Percentiles rank a stretch among this genome's conserved stretches.
Evolutionary conservation across 148 eudicot species (phyloP).

Genomic region (Rhododendron mucronatum): DNA sequence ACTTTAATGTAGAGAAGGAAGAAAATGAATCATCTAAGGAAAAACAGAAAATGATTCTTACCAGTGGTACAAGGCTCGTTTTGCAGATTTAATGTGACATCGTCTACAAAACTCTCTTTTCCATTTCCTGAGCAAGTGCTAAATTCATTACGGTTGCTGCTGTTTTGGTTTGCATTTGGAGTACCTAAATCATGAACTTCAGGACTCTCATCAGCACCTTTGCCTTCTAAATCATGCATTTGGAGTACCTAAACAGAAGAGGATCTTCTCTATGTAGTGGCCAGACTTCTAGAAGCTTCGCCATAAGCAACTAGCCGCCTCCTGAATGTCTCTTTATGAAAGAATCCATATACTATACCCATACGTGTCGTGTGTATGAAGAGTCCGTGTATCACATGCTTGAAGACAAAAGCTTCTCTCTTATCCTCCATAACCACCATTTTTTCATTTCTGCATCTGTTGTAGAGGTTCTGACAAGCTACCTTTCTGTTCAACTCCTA

Average conservation of each 20-base stretch:
- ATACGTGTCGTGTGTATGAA: neutral
- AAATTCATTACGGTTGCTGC: conserved; percentile 16
- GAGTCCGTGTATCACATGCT: neutral
- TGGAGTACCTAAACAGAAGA: neutral
- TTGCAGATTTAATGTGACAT: conserved; percentile 11
- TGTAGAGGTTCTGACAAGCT: neutral
- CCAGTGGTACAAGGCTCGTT: conserved; percentile 21
- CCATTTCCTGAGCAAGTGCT: conserved; percentile 24
- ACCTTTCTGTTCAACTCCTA: neutral
- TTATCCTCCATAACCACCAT: neutral
- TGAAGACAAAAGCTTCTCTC: neutral
- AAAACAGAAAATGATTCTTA: conserved; percentile 11
- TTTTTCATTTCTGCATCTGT: neutral
- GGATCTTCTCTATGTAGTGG: neutral
- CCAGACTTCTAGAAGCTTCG: neutral
- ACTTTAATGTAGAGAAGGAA: neutral
- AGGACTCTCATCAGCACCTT: conserved; percentile 50
- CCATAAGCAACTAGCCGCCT: neutral
- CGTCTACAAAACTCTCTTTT: conserved; percentile 19
- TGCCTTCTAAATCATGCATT: conserved; percentile 2
- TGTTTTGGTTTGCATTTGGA: conserved; percentile 27
- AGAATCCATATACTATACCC: neutral
- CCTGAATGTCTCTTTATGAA: neutral
- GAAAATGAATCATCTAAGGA: neutral
- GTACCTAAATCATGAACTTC: conserved; percentile 44